phyloP scores from a whole-genome alignment of 2,329 filamentous ascomycete genomes.

The Alternaria gaisen region DNA sequence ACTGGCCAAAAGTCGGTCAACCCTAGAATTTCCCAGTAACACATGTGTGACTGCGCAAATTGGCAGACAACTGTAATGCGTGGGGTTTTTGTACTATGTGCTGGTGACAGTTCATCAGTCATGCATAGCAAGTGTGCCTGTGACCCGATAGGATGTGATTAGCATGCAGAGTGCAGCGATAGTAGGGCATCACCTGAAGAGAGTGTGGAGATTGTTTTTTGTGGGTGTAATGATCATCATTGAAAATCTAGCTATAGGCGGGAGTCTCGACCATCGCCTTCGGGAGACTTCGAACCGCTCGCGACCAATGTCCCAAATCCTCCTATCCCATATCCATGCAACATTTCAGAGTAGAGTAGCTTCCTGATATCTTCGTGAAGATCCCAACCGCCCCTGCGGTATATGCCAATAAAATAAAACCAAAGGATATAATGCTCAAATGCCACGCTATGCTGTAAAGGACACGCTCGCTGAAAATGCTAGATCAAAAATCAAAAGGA shows the following conservation, averaged over 20 bases:
- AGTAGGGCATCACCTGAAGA: conserved; percentile 29
- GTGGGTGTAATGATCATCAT: conserved; percentile 26
- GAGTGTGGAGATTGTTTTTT: conserved; percentile 18
- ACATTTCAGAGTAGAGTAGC: conserved; percentile 37
- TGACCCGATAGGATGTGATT: conserved; percentile 23
- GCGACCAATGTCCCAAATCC: conserved; percentile 16
- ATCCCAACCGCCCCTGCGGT: conserved; percentile 22
- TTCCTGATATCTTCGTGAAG: conserved; percentile 14
- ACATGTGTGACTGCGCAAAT: conserved; percentile 13
- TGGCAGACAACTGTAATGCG: conserved; percentile 3
- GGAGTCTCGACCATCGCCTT: conserved; percentile 36
- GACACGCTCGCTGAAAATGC: conserved; percentile 51
- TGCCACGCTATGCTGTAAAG: conserved; percentile 38
- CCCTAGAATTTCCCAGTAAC: conserved; percentile 7
- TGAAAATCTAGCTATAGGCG: conserved; percentile 35
- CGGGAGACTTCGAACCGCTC: conserved; percentile 37
- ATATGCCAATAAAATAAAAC: conserved; percentile 18
- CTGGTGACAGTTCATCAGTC: not conserved
- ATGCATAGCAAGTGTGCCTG: conserved; percentile 14
- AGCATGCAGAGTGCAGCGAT: conserved; percentile 27
- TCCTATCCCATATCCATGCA: conserved; percentile 17
- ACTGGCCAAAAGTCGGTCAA: conserved; percentile 34
- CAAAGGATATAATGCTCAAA: conserved; percentile 42
- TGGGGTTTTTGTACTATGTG: conserved; percentile 5
- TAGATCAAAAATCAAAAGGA: conserved; percentile 49